Evolutionary conservation across 2,329 filamentous ascomycete species (phyloP).

Genomic region (Chaetomium olivaceum): DNA sequence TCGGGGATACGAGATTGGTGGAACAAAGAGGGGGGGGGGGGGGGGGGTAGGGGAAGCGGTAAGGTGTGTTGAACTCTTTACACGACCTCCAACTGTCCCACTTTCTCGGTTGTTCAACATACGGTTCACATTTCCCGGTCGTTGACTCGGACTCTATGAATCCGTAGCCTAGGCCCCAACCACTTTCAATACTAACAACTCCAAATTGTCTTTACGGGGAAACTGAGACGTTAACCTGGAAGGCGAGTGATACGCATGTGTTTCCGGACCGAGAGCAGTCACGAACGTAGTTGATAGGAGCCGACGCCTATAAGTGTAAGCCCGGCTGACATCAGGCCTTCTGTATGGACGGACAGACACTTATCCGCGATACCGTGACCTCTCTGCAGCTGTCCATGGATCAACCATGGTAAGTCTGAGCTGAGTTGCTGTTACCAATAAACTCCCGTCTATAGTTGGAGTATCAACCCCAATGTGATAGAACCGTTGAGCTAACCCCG

Average conservation of each 20-base stretch:
- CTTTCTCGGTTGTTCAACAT: not conserved
- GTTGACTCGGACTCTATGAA: not conserved
- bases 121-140: not conserved
- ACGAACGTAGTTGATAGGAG: not conserved
- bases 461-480: not conserved
- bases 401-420: not conserved
- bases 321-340: not conserved
- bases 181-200: not conserved
- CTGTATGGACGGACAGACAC: conserved; percentile 1
- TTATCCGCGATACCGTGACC: not conserved
- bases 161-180: not conserved
- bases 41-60: not conserved
- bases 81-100: not conserved
- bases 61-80: not conserved
- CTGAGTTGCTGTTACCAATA: not conserved
- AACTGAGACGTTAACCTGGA: not conserved
- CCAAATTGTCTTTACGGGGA: not conserved
- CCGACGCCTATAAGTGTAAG: not conserved
- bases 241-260: not conserved
- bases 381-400: not conserved
- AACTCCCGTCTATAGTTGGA: not conserved
- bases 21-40: not conserved
- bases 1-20: not conserved
- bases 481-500: conserved; percentile 5
- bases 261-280: not conserved